Evolutionary conservation across 2,329 filamentous ascomycete species (phyloP).

Genomic region (Talaromyces sp.): DNA sequence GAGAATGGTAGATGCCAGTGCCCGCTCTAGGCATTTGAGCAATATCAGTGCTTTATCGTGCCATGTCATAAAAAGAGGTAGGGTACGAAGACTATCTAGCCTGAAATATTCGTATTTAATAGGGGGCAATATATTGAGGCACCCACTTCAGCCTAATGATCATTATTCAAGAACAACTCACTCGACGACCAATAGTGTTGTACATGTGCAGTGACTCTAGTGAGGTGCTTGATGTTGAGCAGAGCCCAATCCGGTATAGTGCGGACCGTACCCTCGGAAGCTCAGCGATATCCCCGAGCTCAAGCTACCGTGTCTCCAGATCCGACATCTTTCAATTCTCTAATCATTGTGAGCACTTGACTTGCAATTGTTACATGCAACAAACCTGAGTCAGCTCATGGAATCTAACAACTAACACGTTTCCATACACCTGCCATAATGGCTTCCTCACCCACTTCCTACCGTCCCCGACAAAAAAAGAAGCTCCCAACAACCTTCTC

Average conservation of each 20-base stretch:
- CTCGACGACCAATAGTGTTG: neutral
- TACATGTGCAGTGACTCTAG: neutral
- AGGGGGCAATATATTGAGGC: no score
- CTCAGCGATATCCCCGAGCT: neutral
- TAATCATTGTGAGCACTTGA: neutral
- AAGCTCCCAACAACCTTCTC: constrained; percentile 35
- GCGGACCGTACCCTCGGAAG: neutral
- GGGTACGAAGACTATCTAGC: neutral
- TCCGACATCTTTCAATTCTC: neutral
- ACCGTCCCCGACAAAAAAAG: constrained; percentile 49
- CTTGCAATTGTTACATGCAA: neutral
- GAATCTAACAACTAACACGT: neutral
- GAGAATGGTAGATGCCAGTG: neutral
- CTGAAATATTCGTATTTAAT: neutral
- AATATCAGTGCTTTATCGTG: neutral
- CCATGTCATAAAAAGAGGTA: neutral
- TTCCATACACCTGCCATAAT: constrained; percentile 3
- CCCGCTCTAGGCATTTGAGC: neutral
- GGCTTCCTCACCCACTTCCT: constrained; percentile 32
- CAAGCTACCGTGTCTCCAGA: neutral
- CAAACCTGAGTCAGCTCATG: neutral
- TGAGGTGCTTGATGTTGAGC: neutral
- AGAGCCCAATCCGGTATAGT: constrained; percentile 2
- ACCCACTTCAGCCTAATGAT: neutral
- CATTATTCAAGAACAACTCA: neutral